Conservation (phyloP, 208 protist genomes). For the Porcisia hertigi region DNA sequence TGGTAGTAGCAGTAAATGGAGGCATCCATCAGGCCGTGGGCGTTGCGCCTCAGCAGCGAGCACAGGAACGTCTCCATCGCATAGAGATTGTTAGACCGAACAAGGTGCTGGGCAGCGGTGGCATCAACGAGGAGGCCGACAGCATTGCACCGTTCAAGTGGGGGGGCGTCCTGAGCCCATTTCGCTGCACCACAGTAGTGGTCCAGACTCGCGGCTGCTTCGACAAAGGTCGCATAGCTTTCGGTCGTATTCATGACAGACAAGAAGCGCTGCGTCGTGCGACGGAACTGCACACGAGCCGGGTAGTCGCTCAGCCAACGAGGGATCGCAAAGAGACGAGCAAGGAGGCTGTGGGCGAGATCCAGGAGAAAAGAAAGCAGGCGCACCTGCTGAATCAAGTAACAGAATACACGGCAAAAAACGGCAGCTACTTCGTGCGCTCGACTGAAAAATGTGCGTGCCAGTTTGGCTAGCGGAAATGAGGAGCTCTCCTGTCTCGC, state of each 20-base stretch:
- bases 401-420: background rate
- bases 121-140: conserved; percentile 40
- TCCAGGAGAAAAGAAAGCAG: conserved; percentile 6
- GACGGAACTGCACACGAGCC: conserved; percentile 30
- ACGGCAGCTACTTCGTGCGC: background rate
- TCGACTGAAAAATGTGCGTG: background rate
- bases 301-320: conserved; percentile 38
- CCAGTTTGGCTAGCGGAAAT: background rate
- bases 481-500: background rate
- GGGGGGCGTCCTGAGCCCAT: conserved; percentile 38
- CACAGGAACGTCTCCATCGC: conserved; percentile 46
- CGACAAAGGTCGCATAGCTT: conserved; percentile 40
- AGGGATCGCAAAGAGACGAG: conserved; percentile 10
- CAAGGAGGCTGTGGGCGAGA: background rate
- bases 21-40: conserved; percentile 49
- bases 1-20: conserved; percentile 50
- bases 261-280: conserved; percentile 49
- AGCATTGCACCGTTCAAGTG: conserved; percentile 31
- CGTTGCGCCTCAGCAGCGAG: conserved; percentile 48
- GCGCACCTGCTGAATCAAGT: background rate
- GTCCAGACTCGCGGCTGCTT: conserved; percentile 38
- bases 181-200: conserved; percentile 42
- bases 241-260: conserved; percentile 65
- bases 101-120: conserved; percentile 33
- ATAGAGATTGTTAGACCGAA: conserved; percentile 18